phyloP scores from a whole-genome alignment of 441 rosid genomes.

The Gossypium schwendimanii region DNA sequence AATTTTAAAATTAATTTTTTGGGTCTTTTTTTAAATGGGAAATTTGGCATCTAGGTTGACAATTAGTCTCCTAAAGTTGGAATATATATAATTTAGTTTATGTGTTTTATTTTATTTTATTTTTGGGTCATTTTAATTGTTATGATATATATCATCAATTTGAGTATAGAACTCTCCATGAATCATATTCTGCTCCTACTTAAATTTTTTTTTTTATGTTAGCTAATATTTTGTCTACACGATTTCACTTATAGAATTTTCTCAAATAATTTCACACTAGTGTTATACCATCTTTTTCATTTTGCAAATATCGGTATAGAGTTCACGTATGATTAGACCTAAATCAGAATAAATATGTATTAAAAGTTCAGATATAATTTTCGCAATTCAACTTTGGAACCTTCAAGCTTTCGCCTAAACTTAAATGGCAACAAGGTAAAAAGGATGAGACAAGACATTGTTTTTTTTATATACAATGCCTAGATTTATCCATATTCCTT shows the following conservation, averaged over 20 bases:
- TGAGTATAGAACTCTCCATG: neutral
- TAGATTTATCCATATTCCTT: no score
- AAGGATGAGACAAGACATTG: no score
- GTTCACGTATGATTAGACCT: no score
- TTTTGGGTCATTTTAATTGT: neutral
- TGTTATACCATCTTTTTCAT: neutral
- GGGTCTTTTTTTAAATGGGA: slow-evolving; percentile 2
- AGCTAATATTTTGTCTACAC: neutral
- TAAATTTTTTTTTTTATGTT: no score
- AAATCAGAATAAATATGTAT: no score
- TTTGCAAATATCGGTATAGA: no score
- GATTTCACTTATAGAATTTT: neutral
- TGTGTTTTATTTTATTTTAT: neutral
- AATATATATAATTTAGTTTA: neutral
- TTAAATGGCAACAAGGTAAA: no score
- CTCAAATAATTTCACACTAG: neutral
- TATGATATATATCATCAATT: neutral
- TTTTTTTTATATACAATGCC: no score
- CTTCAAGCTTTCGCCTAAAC: no score
- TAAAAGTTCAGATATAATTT: no score
- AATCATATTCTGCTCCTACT: neutral
- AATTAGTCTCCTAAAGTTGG: neutral
- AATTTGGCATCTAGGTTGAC: slow-evolving; percentile 15
- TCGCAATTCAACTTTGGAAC: no score
- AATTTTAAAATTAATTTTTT: neutral